phyloP scores from a whole-genome alignment of 768 basidiomycete genomes.

The Lentinula aciculospora region DNA sequence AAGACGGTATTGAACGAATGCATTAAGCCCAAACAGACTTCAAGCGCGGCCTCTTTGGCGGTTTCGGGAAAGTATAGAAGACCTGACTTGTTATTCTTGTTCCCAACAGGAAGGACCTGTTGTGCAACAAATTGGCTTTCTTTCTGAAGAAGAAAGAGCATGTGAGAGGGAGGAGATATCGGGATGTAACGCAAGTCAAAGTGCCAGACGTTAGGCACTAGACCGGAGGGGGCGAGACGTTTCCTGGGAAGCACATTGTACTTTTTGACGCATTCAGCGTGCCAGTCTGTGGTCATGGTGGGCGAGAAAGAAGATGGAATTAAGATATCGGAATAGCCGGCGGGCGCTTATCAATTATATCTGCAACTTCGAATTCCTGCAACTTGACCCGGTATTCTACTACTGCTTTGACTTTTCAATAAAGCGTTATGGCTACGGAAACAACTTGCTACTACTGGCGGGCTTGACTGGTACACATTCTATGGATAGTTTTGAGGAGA shows the following conservation, averaged over 20 bases:
- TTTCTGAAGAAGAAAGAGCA: conserved; percentile 23
- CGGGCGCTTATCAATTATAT: background rate
- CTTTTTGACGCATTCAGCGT: conserved; percentile 3
- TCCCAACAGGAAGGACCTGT: conserved; percentile 18
- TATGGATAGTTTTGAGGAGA: no score
- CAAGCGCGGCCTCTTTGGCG: conserved; percentile 22
- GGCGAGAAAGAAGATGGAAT: background rate
- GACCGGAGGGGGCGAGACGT: conserved; percentile 13
- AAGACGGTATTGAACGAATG: conserved; percentile 19
- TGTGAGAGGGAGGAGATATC: conserved; percentile 25
- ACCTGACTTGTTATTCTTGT: conserved; percentile 9
- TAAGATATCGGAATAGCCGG: background rate
- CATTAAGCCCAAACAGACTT: conserved; percentile 22
- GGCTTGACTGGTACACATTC: no score
- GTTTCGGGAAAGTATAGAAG: conserved; percentile 26
- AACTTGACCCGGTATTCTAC: no score
- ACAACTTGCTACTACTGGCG: no score
- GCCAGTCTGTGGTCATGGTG: background rate
- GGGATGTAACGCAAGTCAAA: conserved; percentile 30
- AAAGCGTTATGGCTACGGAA: no score
- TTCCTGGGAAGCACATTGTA: conserved; percentile 22
- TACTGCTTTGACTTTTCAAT: no score
- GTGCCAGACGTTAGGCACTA: conserved; percentile 24
- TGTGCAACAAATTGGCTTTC: conserved; percentile 18
- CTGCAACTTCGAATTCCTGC: no score